Evolutionary conservation across 371 early-diverging fungal genomes (phyloP), one percentile per base, ranked within the genome.

Genomic region (Sanchytrium tribonematis): DNA sequence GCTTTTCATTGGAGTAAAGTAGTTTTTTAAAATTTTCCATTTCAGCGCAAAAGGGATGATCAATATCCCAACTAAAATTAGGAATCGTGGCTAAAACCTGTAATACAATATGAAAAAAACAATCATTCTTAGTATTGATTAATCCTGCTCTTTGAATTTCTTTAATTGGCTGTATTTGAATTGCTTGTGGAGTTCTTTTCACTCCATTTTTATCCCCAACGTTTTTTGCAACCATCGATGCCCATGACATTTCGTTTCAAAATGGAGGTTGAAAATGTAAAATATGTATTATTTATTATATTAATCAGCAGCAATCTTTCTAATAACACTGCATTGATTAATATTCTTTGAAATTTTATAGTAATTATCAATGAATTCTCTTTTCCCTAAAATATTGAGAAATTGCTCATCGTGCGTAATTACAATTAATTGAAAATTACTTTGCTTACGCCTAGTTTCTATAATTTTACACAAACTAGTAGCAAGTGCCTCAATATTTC

Each of bases 331-430:
- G 48, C 17, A 5, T 78, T 79, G 83, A 83, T 78, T 74, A 1
- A 72, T 79, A 71, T 89, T 83, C 76, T 93, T 93, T 69, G 78
- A 78, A 1, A 94, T 84, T 17, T 87, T 80, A 74, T 83, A 91
- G 74, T 89, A 95, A 68, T 83, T 81, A 66, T 91, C 93, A 1
- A 87, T 83, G 68, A 83, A 84, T 69, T 89, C 86, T 1, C 82
- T 77, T 69, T 84, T 79, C 28, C 88, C 88, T 29, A 99, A 71
- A 71, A 85, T 76, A 69, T 86, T 82, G 72, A 97, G 83, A 80
- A 99, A 99, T 30, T 88, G 86, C 75, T 97, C 98, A 78, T 99
- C 99, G 76, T 99, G 99, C 17, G 99, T 98, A 72, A 99, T 99
- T 31, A 99, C 82, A 32, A 99, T 84, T 66, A 99, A 80, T 78